Conservation (phyloP, 352 stramenopile species). For the Pythium phragmiticola region DNA sequence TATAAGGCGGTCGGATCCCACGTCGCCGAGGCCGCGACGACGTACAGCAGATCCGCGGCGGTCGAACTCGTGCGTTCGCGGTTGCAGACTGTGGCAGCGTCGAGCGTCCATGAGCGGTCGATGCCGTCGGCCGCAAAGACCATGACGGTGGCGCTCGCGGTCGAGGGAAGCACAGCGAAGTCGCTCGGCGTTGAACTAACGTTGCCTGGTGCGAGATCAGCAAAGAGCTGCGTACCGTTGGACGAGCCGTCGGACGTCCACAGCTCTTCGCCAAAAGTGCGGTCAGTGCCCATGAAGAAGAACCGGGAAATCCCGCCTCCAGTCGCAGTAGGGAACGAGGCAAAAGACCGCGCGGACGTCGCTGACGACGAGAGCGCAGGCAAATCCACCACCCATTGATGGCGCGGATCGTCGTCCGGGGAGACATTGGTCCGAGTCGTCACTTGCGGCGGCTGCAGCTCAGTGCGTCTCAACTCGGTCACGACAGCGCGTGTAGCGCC, state of each 20-base stretch:
- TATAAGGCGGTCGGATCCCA: conserved; percentile 50
- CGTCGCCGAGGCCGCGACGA: conserved; percentile 42
- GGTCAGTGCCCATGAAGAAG: conserved; percentile 49
- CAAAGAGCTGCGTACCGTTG: conserved; percentile 44
- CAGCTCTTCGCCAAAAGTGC: conserved; percentile 52
- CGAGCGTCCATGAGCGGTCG: conserved; percentile 47
- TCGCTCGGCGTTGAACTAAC: conserved; percentile 35
- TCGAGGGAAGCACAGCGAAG: conserved; percentile 37
- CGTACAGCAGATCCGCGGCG: conserved; percentile 45
- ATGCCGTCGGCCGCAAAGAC: conserved; percentile 73
- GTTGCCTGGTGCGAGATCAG: conserved; percentile 58
- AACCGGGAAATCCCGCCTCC: conserved; percentile 20
- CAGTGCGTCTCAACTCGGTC: conserved; percentile 29
- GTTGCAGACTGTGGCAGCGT: conserved; percentile 40
- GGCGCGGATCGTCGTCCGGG: conserved; percentile 26
- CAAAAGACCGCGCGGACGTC: background rate
- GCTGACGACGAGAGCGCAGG: background rate
- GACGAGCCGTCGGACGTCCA: conserved; percentile 56
- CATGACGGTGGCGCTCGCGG: conserved; percentile 23
- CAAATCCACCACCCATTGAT: conserved; percentile 28
- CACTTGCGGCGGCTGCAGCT: conserved; percentile 21
- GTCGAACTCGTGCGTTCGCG: conserved; percentile 41
- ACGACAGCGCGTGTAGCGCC: background rate
- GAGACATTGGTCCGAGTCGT: conserved; percentile 17
- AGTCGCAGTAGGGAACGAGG: conserved; percentile 2